These are phyloP conservation scores for Verticillium tricorpus DNA, from an alignment of 2,329 filamentous ascomycete genomes.

Conservation along the genomic window DNA sequence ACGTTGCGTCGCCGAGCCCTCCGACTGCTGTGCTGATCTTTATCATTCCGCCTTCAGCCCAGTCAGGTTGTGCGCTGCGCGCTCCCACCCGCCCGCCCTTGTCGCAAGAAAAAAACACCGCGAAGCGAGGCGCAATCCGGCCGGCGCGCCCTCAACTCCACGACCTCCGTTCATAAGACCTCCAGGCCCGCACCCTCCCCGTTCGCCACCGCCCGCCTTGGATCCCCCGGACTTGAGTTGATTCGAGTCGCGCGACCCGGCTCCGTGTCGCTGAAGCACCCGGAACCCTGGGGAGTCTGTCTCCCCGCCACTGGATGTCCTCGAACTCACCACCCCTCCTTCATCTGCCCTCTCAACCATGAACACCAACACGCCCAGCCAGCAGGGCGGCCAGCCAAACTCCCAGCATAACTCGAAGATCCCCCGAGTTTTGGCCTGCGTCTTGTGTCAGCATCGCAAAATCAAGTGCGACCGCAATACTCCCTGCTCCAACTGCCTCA, in stretches of 20 bases:
- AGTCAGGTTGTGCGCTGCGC: background rate
- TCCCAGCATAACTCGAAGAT: slow-evolving; percentile 8
- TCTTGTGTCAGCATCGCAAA: slow-evolving; percentile 57
- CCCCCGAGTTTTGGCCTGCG: slow-evolving; percentile 46
- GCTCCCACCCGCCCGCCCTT: background rate
- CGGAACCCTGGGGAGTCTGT: background rate
- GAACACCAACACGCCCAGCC: background rate
- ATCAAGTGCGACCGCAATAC: slow-evolving; percentile 58
- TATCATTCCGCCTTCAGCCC: background rate
- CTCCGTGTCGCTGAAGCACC: background rate
- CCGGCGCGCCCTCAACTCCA: background rate
- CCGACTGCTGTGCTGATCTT: background rate
- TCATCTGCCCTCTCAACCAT: background rate
- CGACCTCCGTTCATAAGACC: background rate
- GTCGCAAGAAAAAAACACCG: background rate
- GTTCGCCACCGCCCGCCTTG: background rate
- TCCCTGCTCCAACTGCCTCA: slow-evolving; percentile 56
- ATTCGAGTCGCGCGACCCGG: background rate
- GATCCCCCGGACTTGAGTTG: background rate
- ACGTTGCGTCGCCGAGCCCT: background rate
- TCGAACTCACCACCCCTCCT: background rate
- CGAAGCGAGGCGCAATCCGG: background rate
- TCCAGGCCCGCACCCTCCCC: background rate
- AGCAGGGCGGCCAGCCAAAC: background rate
- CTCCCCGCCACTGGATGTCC: too few species aligned